Evolutionary conservation across 2,329 filamentous ascomycete species (phyloP).

Genomic region (Exophiala phaeomuriformis): DNA sequence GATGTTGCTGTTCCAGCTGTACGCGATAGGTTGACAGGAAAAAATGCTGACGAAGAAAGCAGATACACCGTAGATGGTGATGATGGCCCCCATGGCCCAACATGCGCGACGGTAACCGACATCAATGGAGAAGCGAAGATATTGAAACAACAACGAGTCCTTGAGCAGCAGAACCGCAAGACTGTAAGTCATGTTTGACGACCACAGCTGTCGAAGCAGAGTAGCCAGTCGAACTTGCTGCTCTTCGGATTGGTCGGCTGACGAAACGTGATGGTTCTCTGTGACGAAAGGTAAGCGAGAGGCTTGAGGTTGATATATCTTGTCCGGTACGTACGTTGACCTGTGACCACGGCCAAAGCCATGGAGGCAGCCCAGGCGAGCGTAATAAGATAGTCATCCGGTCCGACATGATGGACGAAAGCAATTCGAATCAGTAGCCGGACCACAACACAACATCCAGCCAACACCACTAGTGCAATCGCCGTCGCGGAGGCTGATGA

Average conservation of each 20-base stretch:
- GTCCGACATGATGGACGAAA: constrained; percentile 15
- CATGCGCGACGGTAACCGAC: constrained; percentile 12
- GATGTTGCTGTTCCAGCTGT: constrained; percentile 9
- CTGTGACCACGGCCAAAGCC: constrained; percentile 8
- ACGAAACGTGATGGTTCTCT: neutral
- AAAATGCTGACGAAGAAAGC: constrained; percentile 14
- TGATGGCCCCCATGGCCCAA: constrained; percentile 10
- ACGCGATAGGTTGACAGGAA: constrained; percentile 11
- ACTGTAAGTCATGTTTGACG: constrained; percentile 12
- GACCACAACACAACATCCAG: constrained; percentile 13
- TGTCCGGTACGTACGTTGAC: constrained; percentile 1
- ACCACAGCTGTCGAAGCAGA: constrained; percentile 5
- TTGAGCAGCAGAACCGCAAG: constrained; percentile 12
- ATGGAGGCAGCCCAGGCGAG: constrained; percentile 11
- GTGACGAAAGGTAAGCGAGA: neutral
- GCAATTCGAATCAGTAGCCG: constrained; percentile 9
- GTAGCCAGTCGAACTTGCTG: neutral
- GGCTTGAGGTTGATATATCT: neutral
- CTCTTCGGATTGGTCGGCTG: neutral
- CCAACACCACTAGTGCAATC: constrained; percentile 9
- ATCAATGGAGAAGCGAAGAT: constrained; percentile 15
- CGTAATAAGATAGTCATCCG: constrained; percentile 11
- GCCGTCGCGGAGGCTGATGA: constrained; percentile 5
- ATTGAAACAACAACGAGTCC: constrained; percentile 13
- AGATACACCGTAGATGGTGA: constrained; percentile 10